Conservation (phyloP, 208 protist species). For the Porcisia deanei region DNA sequence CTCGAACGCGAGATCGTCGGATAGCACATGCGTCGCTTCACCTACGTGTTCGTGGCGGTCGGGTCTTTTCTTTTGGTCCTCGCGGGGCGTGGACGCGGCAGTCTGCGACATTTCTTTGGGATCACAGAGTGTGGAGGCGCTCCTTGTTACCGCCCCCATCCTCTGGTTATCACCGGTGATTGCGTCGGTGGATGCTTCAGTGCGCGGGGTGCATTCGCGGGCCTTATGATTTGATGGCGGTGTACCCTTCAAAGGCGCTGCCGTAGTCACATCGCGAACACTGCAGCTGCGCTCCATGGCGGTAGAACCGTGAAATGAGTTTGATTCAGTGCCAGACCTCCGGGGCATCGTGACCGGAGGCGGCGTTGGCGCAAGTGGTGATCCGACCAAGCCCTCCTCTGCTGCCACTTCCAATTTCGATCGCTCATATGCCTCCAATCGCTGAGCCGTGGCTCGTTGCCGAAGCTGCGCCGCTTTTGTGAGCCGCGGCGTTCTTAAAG, state of each 20-base stretch:
- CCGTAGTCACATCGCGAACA: neutral
- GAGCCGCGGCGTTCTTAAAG: conserved; percentile 5
- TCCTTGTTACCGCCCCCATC: no score
- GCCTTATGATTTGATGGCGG: neutral
- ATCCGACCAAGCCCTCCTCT: neutral
- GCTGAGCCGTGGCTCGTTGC: conserved; percentile 10
- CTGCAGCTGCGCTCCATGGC: neutral
- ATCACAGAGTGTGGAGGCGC: neutral
- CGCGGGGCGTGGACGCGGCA: conserved; percentile 4
- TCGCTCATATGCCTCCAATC: conserved; percentile 13
- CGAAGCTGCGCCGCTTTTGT: conserved; percentile 33
- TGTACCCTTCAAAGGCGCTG: neutral
- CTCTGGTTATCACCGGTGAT: neutral
- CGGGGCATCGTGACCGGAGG: neutral
- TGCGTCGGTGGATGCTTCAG: neutral
- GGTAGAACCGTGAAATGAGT: neutral
- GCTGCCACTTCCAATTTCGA: neutral
- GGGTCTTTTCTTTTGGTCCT: neutral
- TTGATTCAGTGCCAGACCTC: neutral
- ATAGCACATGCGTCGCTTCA: neutral
- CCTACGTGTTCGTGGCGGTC: neutral
- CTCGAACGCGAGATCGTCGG: neutral
- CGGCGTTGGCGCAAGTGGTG: neutral
- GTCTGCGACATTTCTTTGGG: neutral
- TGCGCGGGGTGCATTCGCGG: neutral